phyloP scores from a whole-genome alignment of 2,329 filamentous ascomycete species.

The Conoideocrella luteorostrata region DNA sequence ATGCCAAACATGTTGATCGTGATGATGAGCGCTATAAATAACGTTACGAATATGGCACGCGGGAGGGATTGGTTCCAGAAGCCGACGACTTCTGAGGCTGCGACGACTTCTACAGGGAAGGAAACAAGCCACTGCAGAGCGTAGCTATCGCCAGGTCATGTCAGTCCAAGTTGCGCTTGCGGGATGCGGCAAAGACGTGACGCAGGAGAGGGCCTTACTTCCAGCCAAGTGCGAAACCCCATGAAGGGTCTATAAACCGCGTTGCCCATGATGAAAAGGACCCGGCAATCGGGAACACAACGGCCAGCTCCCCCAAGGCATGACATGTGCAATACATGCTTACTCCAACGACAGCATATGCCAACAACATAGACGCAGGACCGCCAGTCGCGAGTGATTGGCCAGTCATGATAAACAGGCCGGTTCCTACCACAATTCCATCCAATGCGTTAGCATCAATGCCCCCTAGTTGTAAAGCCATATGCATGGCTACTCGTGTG shows the following conservation, averaged over 20 bases:
- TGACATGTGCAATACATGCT: slow-evolving; percentile 93
- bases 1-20: slow-evolving; percentile 84
- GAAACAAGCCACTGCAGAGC: slow-evolving; percentile 82
- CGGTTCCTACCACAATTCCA: slow-evolving; percentile 55
- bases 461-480: too few species aligned
- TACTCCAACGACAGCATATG: slow-evolving; percentile 68
- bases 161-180: too few species aligned
- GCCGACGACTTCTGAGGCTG: slow-evolving; percentile 74
- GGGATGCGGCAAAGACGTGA: not conserved
- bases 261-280: slow-evolving; percentile 91
- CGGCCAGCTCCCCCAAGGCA: slow-evolving; percentile 84
- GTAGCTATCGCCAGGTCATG: too few species aligned
- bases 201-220: slow-evolving; percentile 49
- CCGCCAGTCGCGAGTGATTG: slow-evolving; percentile 64
- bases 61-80: slow-evolving; percentile 66
- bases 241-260: slow-evolving; percentile 85
- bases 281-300: slow-evolving; percentile 82
- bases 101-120: slow-evolving; percentile 78
- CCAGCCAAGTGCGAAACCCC: slow-evolving; percentile 95
- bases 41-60: slow-evolving; percentile 70
- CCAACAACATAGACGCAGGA: slow-evolving; percentile 69
- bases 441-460: too few species aligned
- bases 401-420: slow-evolving; percentile 80
- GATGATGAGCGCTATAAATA: slow-evolving; percentile 73
- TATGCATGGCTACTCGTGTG: too few species aligned